A percentile compares a stretch with the other conserved stretches of the same genome.
Conservation (phyloP, 2,329 filamentous ascomycete genomes). For the Emmonsiellopsis sp. region DNA sequence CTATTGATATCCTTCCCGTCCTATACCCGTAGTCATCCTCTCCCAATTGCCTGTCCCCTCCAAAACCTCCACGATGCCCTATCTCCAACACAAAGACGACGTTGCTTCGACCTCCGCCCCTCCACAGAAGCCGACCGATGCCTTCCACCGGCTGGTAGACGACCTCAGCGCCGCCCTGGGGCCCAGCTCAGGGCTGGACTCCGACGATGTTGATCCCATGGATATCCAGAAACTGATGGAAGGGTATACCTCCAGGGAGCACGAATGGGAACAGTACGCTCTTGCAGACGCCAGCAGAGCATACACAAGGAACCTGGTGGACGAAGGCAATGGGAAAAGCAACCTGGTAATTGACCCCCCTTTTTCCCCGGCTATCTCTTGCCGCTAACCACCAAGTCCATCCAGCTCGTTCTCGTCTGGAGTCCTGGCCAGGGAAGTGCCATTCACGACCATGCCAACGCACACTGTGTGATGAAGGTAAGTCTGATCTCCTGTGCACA, state of each 20-base stretch:
- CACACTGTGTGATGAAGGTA: constrained; percentile 82
- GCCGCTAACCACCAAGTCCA: constrained; percentile 28
- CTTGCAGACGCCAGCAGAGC: constrained; percentile 59
- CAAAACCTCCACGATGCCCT: constrained; percentile 23
- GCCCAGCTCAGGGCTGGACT: constrained; percentile 71
- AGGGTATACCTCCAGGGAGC: constrained; percentile 58
- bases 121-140: constrained; percentile 14
- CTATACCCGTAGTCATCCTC: neutral
- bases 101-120: constrained; percentile 6
- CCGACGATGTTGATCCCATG: constrained; percentile 67
- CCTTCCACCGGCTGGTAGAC: constrained; percentile 62
- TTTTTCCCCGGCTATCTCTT: neutral
- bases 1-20: neutral
- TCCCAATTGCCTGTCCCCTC: no score
- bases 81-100: constrained; percentile 19
- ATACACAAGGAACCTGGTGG: constrained; percentile 84
- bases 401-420: constrained; percentile 79
- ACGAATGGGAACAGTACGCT: constrained; percentile 68
- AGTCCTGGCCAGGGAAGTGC: constrained; percentile 72
- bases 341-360: constrained; percentile 50
- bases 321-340: constrained; percentile 76
- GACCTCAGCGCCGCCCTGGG: constrained; percentile 68
- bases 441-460: constrained; percentile 82
- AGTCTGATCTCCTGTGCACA: neutral
- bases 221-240: constrained; percentile 66